Percentiles rank a stretch among this genome's conserved stretches.
Conservation (phyloP, 2,329 filamentous ascomycete species). For the Verticillium alfalfae region DNA sequence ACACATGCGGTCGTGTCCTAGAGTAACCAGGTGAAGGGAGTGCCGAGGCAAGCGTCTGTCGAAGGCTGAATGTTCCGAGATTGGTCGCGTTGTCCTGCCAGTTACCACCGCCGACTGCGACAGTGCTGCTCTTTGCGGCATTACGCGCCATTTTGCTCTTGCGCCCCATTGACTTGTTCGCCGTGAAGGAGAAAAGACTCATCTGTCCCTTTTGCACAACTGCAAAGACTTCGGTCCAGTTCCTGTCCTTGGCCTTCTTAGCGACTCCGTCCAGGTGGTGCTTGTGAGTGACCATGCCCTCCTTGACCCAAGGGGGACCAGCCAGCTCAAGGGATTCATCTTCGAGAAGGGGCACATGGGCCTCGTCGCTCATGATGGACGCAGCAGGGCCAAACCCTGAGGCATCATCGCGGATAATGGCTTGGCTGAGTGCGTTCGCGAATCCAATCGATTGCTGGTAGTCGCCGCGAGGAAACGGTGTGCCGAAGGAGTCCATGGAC, state of each 20-base stretch:
- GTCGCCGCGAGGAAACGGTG: constrained; percentile 67
- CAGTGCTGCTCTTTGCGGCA: constrained; percentile 45
- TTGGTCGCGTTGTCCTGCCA: constrained; percentile 97
- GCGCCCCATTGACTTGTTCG: constrained; percentile 68
- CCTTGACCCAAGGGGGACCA: constrained; percentile 97
- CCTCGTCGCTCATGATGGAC: constrained; percentile 54
- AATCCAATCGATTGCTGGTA: constrained; percentile 98
- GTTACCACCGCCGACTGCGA: constrained; percentile 87
- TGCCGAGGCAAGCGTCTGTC: constrained; percentile 86
- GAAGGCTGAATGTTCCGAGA: constrained; percentile 78
- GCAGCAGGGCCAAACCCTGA: constrained; percentile 41
- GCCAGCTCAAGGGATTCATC: constrained; percentile 88
- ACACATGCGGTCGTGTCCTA: constrained; percentile 83
- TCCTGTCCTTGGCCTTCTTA: constrained; percentile 88
- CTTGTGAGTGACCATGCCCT: constrained; percentile 93
- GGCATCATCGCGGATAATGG: constrained; percentile 86
- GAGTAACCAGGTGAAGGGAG: constrained; percentile 91
- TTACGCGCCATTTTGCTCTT: constrained; percentile 52
- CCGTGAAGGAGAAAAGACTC: constrained; percentile 87
- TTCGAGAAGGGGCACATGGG: constrained; percentile 64
- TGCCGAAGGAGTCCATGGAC: constrained; percentile 86
- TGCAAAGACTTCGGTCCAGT: constrained; percentile 93
- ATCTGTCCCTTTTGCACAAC: constrained; percentile 94
- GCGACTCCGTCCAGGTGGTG: constrained; percentile 88
- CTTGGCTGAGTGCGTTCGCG: constrained; percentile 91